Evolutionary conservation across 768 basidiomycete genomes (phyloP), one percentile per base, ranked within the genome.

Genomic region (Lentinula boryana): DNA sequence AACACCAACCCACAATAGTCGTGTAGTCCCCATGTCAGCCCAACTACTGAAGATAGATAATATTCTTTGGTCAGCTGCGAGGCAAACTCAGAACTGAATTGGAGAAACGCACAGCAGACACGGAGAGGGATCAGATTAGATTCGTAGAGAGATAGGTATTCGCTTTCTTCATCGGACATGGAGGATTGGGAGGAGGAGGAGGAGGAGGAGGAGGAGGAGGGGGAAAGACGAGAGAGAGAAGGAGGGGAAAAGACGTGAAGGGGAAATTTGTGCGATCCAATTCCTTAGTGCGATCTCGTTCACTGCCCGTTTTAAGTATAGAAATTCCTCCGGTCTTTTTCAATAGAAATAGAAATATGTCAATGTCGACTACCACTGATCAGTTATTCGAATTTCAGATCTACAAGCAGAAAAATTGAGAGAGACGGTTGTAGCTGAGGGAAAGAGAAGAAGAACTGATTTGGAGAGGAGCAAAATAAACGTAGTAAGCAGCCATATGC

Each of bases 1-100:
- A 15, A 33, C 21, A 40, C 27, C 27, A 27, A 27, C 72, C 36
- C 53, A 74, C 74, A 64, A 62, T 75, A 74, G 63, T 77, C 75
- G 59, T 75, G 71, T 6, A 77, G 43, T 10, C 74, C 68, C 75
- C 75, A 77, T 33, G 75, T 75, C 15, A 77, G 65, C 56, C 70
- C 70, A 18, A 66, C 68, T 13, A 74, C 73, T 74, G 27, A n/a
- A 35, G 40, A 58, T 12, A 7, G 49, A 13, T 27, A 27, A 27
- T 27, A 44, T 43, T 43, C 41, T 16, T 27, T 16, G 12, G 13
- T 44, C 44, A 63, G 52, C 10, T 15, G 18, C 8, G 9, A 23
- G 23, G 2, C 12, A 23, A 7, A 5, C 48, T 40, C 18, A 49
- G 38, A 2, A 57, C 5, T 21, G 16, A 35, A 6, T 35, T 31